A percentile compares a stretch with the other conserved stretches of the same genome.
phyloP scores from a whole-genome alignment of 768 basidiomycete species.

The Lentinus brumalis region DNA sequence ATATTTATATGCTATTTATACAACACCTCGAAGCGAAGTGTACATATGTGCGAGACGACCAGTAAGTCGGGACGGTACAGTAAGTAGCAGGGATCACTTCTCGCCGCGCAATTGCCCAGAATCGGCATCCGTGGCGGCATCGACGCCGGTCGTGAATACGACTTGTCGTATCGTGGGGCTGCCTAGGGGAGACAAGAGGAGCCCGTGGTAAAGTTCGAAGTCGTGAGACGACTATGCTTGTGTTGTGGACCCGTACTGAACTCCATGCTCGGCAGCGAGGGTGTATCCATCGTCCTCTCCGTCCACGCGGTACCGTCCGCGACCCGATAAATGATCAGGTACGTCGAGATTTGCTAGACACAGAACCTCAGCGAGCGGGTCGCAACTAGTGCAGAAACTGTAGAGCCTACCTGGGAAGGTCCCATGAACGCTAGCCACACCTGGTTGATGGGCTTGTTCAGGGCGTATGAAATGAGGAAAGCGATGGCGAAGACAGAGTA shows the following conservation, averaged over 20 bases:
- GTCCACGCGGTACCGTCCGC: conserved; percentile 26
- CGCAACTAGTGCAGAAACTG: not conserved
- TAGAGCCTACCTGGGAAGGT: conserved; percentile 5
- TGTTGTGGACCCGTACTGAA: not conserved
- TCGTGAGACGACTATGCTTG: not conserved
- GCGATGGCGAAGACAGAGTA: conserved; percentile 25
- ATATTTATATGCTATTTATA: too few relatives aligned
- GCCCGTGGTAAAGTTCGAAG: not conserved
- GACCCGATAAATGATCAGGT: conserved; percentile 30
- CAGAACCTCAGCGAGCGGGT: too few relatives aligned
- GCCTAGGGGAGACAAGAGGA: too few relatives aligned
- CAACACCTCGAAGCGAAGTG: too few relatives aligned
- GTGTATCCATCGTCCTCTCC: conserved; percentile 9
- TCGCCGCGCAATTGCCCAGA: not conserved
- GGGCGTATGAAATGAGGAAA: conserved; percentile 26
- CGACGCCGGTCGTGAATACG: not conserved
- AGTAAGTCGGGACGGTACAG: not conserved
- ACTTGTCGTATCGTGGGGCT: too few relatives aligned
- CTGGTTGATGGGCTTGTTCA: conserved; percentile 15
- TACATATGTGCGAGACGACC: too few relatives aligned
- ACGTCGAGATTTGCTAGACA: conserved; percentile 18
- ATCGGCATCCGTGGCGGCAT: not conserved
- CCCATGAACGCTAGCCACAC: conserved; percentile 16
- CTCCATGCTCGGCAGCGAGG: conserved; percentile 10
- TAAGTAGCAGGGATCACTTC: not conserved